Evolutionary conservation across 148 eudicot genomes (phyloP).

Genomic region (Selenicereus undatus): DNA sequence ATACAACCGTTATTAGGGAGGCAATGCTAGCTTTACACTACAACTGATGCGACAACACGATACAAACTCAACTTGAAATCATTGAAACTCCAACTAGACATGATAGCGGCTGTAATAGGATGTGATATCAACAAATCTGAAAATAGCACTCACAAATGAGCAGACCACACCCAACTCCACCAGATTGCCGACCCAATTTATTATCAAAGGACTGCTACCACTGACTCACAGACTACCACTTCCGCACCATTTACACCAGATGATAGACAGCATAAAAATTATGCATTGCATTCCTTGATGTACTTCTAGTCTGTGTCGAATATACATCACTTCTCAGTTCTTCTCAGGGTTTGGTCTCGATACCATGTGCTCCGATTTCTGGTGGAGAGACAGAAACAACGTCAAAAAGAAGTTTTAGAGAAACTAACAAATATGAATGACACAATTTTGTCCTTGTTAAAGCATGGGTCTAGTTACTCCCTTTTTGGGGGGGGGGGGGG

Average conservation of each 20-base stretch:
- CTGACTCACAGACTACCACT: not conserved
- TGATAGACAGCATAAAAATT: not conserved
- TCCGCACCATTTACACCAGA: slow-evolving; percentile 5
- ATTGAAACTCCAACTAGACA: not conserved
- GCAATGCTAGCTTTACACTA: not conserved
- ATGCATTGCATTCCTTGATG: slow-evolving; percentile 16
- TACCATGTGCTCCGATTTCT: slow-evolving; percentile 77
- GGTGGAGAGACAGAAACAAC: slow-evolving; percentile 19
- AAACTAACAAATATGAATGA: not conserved
- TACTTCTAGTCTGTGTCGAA: not conserved
- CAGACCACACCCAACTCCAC: not conserved
- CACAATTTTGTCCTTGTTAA: not conserved
- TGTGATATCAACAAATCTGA: not conserved
- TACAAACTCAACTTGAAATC: not conserved
- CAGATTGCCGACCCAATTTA: not conserved
- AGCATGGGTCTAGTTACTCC: too few relatives aligned
- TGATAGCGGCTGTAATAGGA: not conserved
- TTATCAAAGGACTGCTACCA: not conserved
- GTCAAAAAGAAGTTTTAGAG: not conserved
- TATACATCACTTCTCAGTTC: not conserved
- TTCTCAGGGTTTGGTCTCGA: slow-evolving; percentile 41
- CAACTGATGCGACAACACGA: too few relatives aligned
- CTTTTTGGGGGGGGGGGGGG: too few relatives aligned
- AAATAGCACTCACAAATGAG: too few relatives aligned
- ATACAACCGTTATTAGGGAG: not conserved